phyloP scores from a whole-genome alignment of 2,329 filamentous ascomycete species.

The Alternaria consortialis region DNA sequence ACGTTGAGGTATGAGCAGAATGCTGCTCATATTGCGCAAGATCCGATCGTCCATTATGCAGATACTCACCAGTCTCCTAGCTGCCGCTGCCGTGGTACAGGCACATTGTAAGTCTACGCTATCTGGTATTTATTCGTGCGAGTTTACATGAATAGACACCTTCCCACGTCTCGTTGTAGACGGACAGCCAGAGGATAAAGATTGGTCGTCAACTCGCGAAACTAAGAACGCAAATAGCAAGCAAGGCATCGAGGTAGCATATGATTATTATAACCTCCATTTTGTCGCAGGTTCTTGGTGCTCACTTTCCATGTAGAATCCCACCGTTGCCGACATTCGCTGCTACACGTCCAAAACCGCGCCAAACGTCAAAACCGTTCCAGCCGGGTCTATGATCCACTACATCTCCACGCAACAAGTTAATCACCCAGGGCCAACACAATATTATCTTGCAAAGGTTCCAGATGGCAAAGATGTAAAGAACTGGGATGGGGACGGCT shows the following conservation, averaged over 20 bases:
- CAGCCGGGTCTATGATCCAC: slow-evolving; percentile 39
- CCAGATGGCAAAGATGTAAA: slow-evolving; percentile 31
- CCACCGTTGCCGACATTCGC: no score
- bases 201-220: slow-evolving; percentile 33
- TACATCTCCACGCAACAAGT: slow-evolving; percentile 44
- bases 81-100: neutral
- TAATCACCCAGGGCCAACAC: slow-evolving; percentile 43
- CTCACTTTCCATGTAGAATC: no score
- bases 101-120: neutral
- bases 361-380: slow-evolving; percentile 30
- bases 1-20: neutral
- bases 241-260: slow-evolving; percentile 32
- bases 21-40: neutral
- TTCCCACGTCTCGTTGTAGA: no score
- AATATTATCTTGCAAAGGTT: slow-evolving; percentile 44
- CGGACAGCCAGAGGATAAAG: slow-evolving; percentile 26
- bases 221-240: slow-evolving; percentile 40
- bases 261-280: neutral
- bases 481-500: slow-evolving; percentile 40
- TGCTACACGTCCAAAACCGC: slow-evolving; percentile 9
- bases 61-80: neutral
- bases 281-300: no score
- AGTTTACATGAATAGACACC: slow-evolving; percentile 1
- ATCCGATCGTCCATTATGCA: neutral
- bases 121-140: slow-evolving; percentile 1